Base-by-base conservation (phyloP, 176 grass and related monocot genomes). In the Bromus sterilis region DNA sequence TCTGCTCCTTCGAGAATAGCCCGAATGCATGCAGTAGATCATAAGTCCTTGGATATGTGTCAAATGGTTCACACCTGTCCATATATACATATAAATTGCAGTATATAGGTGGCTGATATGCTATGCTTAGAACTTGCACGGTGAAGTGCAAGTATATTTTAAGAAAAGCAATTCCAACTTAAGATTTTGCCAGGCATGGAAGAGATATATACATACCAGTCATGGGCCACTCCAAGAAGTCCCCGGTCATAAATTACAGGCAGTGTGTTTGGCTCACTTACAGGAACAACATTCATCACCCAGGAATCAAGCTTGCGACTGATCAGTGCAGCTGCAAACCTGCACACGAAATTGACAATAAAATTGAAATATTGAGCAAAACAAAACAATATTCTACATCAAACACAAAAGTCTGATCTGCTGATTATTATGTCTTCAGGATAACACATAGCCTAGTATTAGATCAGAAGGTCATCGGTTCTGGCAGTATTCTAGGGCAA, bases 221-320 rank as follows among this genome's bases (percentile, higher is more conserved):
- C 95, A 91, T 98, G 95, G 77, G 90, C 83, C 57, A 83, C 92
- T 72, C 95, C 95, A 83, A 98, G 73, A 93, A 98, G 95, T 74
- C 92, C 95, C 28, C 95, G 85, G 74, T 98, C 92, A 87, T 93
- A 98, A 59, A 98, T 98, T 75, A 98, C 90, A 36, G 88, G 92
- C 23, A 98, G 84, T 32, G 95, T 93, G 73, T 94, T 98, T 40
- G 95, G 90, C 30, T 84, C 88, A 46, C 71, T 93, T 57, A 87
- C 71, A 80, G 95, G 92, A 75, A 98, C 90, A 25, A 98, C 88
- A 89, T 98, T 98, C 95, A 98, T 94, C 83, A 98, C 95, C 95
- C 95, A 98, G 39, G 75, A 91, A 89, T 98, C 90, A 58, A 98
- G 60, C 56, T 94, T 86, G 34, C 58, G 76, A 37, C 89, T 83